These are phyloP conservation scores for Aspergillus sp. DNA, from an alignment of 2,329 filamentous ascomycete genomes.

Conservation along the genomic window DNA sequence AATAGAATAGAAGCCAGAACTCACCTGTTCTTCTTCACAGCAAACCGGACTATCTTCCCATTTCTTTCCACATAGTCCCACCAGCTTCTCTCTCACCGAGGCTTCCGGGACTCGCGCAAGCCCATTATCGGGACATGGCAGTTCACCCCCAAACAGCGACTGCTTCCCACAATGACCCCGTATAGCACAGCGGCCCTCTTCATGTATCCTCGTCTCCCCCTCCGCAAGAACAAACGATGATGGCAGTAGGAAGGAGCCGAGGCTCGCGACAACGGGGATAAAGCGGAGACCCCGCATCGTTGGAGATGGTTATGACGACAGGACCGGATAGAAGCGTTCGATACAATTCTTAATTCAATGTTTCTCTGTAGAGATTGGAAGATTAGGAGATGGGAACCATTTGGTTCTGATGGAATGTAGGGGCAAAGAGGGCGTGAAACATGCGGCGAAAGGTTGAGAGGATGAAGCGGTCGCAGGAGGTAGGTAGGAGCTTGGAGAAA, in stretches of 20 bases:
- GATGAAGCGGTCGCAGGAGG: too few species aligned
- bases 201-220: conserved; percentile 57
- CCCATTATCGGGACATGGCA: conserved; percentile 91
- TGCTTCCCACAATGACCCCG: conserved; percentile 88
- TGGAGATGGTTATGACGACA: conserved; percentile 3
- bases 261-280: conserved; percentile 18
- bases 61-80: conserved; percentile 79
- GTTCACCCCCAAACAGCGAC: conserved; percentile 79
- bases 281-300: conserved; percentile 28
- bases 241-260: conserved; percentile 22
- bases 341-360: neutral
- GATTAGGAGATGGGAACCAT: too few species aligned
- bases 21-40: conserved; percentile 71
- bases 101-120: conserved; percentile 69
- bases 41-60: conserved; percentile 84
- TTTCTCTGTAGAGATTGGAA: neutral
- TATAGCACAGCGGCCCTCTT: conserved; percentile 83
- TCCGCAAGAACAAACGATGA: conserved; percentile 21
- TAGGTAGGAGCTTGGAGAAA: too few species aligned
- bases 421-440: too few species aligned
- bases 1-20: neutral
- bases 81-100: conserved; percentile 68
- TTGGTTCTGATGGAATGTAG: too few species aligned
- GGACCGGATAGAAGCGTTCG: neutral
- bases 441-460: too few species aligned